Evolutionary conservation across 805 yeast genomes (phyloP), one percentile per base, ranked within the genome.

Genomic region (Scheffersomyces stipitis): DNA sequence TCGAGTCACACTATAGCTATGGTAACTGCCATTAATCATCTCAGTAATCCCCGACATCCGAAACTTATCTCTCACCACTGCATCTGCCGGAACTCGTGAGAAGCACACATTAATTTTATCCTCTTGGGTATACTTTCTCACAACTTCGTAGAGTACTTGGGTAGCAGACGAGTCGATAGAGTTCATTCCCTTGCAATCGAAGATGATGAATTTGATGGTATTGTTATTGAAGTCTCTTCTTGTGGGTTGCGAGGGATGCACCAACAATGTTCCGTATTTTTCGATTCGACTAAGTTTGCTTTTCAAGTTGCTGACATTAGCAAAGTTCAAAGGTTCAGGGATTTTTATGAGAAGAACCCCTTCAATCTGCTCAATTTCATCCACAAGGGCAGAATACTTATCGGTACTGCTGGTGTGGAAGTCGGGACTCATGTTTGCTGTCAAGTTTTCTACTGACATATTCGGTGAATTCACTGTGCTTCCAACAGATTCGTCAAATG

Each of bases 251-350:
- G 88, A 86, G 0, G 96, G 96, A 52, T 89, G 96, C 12, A 75
- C 76, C 33, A 70, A 73, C 16, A 81, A 70, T 0, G 95, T 80
- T 0, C 96, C 95, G 50, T 85, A 86, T 36, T 76, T 63, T 54
- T 89, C 96, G 18, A 89, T 64, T 30, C 96, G 67, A 29, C 72
- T 66, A 40, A 89, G 64, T 26, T 91, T 68, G 38, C 76, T 69
- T 42, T 83, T 79, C 42, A 89, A 66, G 48, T 86, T 95, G 18
- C 83, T 83, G 5, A 90, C 75, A 57, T 90, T 89, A 27, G 95
- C 87, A 60, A 89, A 89, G 4, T 90, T 86, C 41, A 89, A 66
- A 1, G 96, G 96, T 53, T 89, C 96, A 0, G 96, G 89, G 29
- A 89, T 76, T 45, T 82, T 83, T 26, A 89, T 83, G 18, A 88